Base-by-base conservation (phyloP, 805 yeast genomes). In the Ogataea philodendri region DNA sequence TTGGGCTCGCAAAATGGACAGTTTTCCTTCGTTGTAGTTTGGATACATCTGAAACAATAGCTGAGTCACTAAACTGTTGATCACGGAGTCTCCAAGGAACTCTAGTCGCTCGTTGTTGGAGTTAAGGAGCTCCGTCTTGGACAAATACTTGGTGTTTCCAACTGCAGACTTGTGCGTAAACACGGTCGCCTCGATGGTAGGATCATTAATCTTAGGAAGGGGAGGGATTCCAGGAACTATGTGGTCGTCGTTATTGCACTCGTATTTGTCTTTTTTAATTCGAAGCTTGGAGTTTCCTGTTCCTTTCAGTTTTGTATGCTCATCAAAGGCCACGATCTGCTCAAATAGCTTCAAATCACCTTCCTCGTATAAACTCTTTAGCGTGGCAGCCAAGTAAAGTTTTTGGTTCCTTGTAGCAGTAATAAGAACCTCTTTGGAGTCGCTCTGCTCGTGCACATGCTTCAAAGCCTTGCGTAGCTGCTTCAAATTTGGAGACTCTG, bases 51-150 rank as follows among this genome's bases (percentile, higher is more conserved):
- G 68, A 50, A 70, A 87, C 11, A 86, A 66, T 26, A 89, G 69
- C 39, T 73, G 64, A 0, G 96, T 81, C 35, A 84, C 78, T n/a
- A 81, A 65, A 35, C 72, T 73, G 53, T 85, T 84, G 41, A 90
- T 63, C 14, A 87, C 74, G 1, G 97, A 79, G 62, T 90, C 97
- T 10, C 97, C 97, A 27, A 86, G 64, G 54, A 87, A 90, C 63
- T 90, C 97, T 15, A 88, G 65, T 32, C 96, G 69, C 66, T 89
- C 97, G 57, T 90, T 85, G 49, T 86, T 89, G 2, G 79, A 65
- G 33, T 69, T 64, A 16, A 82, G 64, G 35, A 73, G 65, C 45
- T 82, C 90, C 4, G 63, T 58, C 32, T 70, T 74, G n/a, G 75
- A 64, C 30, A 81, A 57, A 45, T 74, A 76, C 5, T 74, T 57